These are phyloP conservation scores for Biscutella laevigata DNA, from an alignment of 441 rosid genomes.

Conservation along the genomic window DNA sequence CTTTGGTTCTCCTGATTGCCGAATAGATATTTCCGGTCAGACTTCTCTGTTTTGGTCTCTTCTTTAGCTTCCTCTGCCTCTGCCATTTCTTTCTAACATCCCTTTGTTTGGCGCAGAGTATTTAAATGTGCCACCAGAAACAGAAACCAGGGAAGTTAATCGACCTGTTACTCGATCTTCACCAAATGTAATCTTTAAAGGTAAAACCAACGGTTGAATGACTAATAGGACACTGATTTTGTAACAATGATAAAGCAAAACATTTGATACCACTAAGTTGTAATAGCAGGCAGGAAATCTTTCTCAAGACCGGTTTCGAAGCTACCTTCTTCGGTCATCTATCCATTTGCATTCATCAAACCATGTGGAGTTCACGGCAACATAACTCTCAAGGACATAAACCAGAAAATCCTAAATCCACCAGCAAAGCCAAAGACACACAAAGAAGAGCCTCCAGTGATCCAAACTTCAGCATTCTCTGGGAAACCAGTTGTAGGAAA, in stretches of 20 bases:
- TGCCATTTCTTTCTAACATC: neutral
- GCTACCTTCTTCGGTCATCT: conserved; percentile 65
- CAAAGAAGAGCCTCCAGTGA: conserved; percentile 43
- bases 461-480: conserved; percentile 90
- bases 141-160: conserved; percentile 35
- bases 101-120: conserved; percentile 43
- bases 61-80: neutral
- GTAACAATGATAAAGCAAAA: neutral
- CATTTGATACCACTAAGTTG: neutral
- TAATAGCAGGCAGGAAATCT: conserved; percentile 61
- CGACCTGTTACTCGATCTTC: conserved; percentile 43
- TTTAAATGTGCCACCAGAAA: conserved; percentile 37
- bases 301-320: conserved; percentile 46
- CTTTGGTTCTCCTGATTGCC: conserved; percentile 50
- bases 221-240: neutral
- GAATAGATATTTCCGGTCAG: conserved; percentile 64
- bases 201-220: conserved; percentile 23
- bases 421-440: conserved; percentile 45
- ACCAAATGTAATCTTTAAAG: conserved; percentile 61
- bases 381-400: conserved; percentile 87
- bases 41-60: neutral
- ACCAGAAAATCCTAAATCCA: conserved; percentile 66
- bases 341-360: conserved; percentile 88
- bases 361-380: conserved; percentile 84
- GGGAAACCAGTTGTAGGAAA: conserved; percentile 96